Conservation (phyloP, 495 filamentous ascomycete species). For the Xylaria flabelliformis region DNA sequence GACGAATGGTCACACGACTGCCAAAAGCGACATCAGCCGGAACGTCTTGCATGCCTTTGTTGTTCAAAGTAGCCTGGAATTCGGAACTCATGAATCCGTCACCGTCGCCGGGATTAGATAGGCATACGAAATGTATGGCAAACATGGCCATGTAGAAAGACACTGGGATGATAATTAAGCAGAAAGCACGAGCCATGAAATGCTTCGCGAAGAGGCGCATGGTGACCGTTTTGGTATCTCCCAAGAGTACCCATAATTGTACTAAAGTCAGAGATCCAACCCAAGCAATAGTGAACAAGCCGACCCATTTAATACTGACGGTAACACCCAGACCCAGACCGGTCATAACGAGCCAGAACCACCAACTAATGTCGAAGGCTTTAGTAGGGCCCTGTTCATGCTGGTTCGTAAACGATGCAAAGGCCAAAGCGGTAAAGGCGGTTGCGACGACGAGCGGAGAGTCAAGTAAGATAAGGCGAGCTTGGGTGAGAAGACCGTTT, state of each 20-base stretch:
- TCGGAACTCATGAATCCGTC: conserved; percentile 99
- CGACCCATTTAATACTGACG: conserved; percentile 97
- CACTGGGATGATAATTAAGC: conserved; percentile 87
- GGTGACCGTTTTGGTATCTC: conserved; percentile 83
- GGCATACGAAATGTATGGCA: conserved; percentile 90
- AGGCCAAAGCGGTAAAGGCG: conserved; percentile 87
- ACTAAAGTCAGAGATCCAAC: conserved; percentile 89
- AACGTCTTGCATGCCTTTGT: conserved; percentile 93
- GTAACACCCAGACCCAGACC: conserved; percentile 90
- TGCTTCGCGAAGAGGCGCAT: conserved; percentile 92
- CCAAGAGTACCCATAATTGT: conserved; percentile 93
- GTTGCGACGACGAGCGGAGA: conserved; percentile 94
- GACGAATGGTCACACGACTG: conserved; percentile 82
- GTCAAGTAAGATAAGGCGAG: conserved; percentile 92
- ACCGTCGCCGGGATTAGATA: conserved; percentile 93
- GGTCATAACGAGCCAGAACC: conserved; percentile 94
- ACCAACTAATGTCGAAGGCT: conserved; percentile 90
- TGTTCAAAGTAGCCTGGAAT: conserved; percentile 97
- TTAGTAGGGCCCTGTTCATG: conserved; percentile 88
- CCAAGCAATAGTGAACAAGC: conserved; percentile 98
- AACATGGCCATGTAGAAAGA: conserved; percentile 96
- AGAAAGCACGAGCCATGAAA: conserved; percentile 89
- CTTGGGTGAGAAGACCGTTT: conserved; percentile 93
- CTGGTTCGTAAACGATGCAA: conserved; percentile 93
- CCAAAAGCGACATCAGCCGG: conserved; percentile 91